Evolutionary conservation across 148 eudicot species (phyloP).

Genomic region (Fagopyrum homotropicum): DNA sequence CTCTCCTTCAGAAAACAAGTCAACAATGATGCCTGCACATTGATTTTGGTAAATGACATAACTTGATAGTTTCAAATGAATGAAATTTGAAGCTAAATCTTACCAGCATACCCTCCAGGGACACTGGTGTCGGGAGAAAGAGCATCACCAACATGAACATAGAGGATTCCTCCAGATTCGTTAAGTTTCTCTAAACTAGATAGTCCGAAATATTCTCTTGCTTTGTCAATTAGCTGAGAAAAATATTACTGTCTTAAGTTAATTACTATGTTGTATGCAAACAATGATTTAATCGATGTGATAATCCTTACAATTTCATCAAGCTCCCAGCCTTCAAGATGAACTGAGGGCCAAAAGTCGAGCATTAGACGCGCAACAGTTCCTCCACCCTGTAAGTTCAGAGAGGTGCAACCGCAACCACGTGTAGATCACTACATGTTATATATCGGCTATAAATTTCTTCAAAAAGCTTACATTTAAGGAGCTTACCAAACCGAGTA

Average conservation of each 20-base stretch:
- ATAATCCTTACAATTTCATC: slow-evolving; percentile 45
- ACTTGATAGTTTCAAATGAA: no score
- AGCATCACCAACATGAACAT: slow-evolving; percentile 68
- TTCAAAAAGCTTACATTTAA: neutral
- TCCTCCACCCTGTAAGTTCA: slow-evolving; percentile 65
- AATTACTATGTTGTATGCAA: neutral
- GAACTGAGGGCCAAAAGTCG: slow-evolving; percentile 61
- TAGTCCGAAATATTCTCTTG: slow-evolving; percentile 61
- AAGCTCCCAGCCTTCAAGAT: slow-evolving; percentile 86
- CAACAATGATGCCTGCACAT: slow-evolving; percentile 60
- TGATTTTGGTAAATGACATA: neutral
- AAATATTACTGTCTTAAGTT: neutral
- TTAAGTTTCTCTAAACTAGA: slow-evolving; percentile 56
- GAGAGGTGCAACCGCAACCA: neutral
- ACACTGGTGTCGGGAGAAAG: slow-evolving; percentile 41
- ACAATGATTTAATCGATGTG: neutral
- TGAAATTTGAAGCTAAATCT: slow-evolving; percentile 2
- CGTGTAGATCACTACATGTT: no score
- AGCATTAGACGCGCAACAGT: slow-evolving; percentile 75
- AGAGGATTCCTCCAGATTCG: slow-evolving; percentile 53
- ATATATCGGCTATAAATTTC: neutral
- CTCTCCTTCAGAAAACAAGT: slow-evolving; percentile 69
- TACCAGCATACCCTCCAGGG: slow-evolving; percentile 85
- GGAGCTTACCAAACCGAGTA: slow-evolving; percentile 59
- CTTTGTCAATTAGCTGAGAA: slow-evolving; percentile 49